These are phyloP conservation scores for Ostreobium quekettii DNA, from an alignment of 139 green algal species.

Conservation along the genomic window DNA sequence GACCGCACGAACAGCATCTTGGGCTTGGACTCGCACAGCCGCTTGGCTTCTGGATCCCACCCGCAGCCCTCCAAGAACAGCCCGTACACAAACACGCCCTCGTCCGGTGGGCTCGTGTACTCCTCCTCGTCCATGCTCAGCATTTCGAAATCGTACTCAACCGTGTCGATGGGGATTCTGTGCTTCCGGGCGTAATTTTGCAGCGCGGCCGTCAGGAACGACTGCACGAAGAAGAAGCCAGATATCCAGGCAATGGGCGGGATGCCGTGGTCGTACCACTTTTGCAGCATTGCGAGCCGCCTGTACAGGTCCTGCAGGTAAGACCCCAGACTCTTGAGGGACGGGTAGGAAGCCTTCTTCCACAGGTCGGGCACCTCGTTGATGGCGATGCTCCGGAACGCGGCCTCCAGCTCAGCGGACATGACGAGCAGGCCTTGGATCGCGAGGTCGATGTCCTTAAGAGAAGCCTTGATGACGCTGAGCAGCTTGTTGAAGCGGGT, in stretches of 20 bases:
- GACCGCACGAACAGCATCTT: conserved; percentile 57
- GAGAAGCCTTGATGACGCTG: conserved; percentile 37
- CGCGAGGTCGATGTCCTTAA: conserved; percentile 46
- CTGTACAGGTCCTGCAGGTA: conserved; percentile 61
- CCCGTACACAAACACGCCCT: conserved; percentile 59
- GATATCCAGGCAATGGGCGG: conserved; percentile 65
- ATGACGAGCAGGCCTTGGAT: conserved; percentile 65
- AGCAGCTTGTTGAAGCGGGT: conserved; percentile 58
- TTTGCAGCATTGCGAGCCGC: conserved; percentile 47
- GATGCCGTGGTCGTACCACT: conserved; percentile 36
- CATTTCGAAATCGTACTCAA: conserved; percentile 63
- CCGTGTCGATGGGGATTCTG: conserved; percentile 62
- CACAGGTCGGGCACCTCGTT: conserved; percentile 63
- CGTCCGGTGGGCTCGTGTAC: conserved; percentile 37
- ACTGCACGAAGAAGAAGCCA: conserved; percentile 79
- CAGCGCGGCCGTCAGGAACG: conserved; percentile 60
- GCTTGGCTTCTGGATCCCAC: conserved; percentile 41
- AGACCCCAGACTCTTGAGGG: conserved; percentile 54
- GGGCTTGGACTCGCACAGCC: conserved; percentile 48
- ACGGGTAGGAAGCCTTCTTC: conserved; percentile 53
- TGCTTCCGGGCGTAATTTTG: conserved; percentile 69
- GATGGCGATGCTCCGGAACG: conserved; percentile 50
- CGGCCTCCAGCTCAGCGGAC: conserved; percentile 59
- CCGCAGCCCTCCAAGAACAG: conserved; percentile 60
- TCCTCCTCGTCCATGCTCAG: conserved; percentile 40